These are phyloP conservation scores for Pseudogymnoascus sp. DNA, from an alignment of 2,329 filamentous ascomycete genomes.

Conservation along the genomic window DNA sequence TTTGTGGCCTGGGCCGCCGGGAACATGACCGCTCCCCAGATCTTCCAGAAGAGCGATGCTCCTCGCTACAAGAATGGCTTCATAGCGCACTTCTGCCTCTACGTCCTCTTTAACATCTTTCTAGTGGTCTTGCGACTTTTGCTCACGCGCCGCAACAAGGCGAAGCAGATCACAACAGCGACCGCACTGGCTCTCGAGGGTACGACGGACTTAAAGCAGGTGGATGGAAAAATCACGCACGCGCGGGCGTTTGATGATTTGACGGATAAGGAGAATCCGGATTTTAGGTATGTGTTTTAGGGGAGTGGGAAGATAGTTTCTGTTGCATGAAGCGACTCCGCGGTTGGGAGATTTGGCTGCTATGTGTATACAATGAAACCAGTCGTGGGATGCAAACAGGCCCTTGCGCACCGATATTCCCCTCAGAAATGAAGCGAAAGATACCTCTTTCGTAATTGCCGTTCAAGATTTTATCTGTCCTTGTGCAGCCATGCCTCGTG, in stretches of 20 bases:
- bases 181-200: background rate
- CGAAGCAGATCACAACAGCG: background rate
- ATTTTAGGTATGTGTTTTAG: slow-evolving; percentile 18
- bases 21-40: slow-evolving; percentile 56
- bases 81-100: slow-evolving; percentile 31
- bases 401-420: background rate
- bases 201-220: slow-evolving; percentile 8
- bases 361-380: background rate
- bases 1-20: slow-evolving; percentile 54
- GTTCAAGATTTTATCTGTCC: background rate
- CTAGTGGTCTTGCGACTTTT: slow-evolving; percentile 33
- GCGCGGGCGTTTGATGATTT: slow-evolving; percentile 17
- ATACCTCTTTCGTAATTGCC: background rate
- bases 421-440: background rate
- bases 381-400: background rate
- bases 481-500: background rate
- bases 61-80: slow-evolving; percentile 27
- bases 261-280: slow-evolving; percentile 20
- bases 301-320: background rate
- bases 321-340: background rate
- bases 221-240: slow-evolving; percentile 3
- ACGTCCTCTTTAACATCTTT: slow-evolving; percentile 30
- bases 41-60: slow-evolving; percentile 36
- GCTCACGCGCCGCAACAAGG: slow-evolving; percentile 34
- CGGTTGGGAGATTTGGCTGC: background rate